Conservation (phyloP, 306 rosid genomes). For the Cucurbita ficifolia region DNA sequence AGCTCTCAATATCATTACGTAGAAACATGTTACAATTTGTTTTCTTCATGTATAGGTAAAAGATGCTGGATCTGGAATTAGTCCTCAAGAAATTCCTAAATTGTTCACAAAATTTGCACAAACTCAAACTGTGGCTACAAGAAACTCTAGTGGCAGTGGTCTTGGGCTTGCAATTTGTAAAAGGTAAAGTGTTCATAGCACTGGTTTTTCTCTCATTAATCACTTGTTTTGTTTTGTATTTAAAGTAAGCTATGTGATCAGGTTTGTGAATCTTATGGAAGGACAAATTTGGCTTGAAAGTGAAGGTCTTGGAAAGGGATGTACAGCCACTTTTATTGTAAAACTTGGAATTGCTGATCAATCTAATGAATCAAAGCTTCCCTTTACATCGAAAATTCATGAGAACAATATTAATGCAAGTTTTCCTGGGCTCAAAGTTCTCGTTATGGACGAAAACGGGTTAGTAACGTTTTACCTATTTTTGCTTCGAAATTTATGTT, state of each 20-base stretch:
- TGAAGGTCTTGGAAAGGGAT: slow-evolving; percentile 87
- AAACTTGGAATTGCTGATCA: slow-evolving; percentile 75
- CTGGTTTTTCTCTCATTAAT: not conserved
- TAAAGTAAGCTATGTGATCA: slow-evolving; percentile 21
- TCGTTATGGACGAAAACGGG: slow-evolving; percentile 92
- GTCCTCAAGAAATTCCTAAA: slow-evolving; percentile 72
- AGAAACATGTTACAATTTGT: not conserved
- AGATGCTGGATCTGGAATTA: slow-evolving; percentile 82
- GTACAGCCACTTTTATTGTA: slow-evolving; percentile 58
- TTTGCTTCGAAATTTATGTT: not conserved
- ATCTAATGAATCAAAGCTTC: slow-evolving; percentile 43
- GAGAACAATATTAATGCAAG: slow-evolving; percentile 40
- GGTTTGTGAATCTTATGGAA: slow-evolving; percentile 95
- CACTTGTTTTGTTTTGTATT: too few species aligned
- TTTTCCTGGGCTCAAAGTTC: slow-evolving; percentile 69
- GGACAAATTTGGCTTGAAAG: slow-evolving; percentile 96
- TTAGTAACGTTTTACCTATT: slow-evolving; percentile 33
- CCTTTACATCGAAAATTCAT: slow-evolving; percentile 30
- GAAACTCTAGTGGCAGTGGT: slow-evolving; percentile 60
- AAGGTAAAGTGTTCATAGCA: slow-evolving; percentile 37
- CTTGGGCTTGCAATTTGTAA: slow-evolving; percentile 89
- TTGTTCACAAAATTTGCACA: slow-evolving; percentile 80
- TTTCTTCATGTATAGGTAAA: slow-evolving; percentile 37
- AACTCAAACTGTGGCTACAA: slow-evolving; percentile 46
- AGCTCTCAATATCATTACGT: not conserved